A percentile compares a stretch with the other conserved stretches of the same genome.
Evolutionary conservation across 2,329 filamentous ascomycete species (phyloP).

Genomic region (Alternaria conjuncta): DNA sequence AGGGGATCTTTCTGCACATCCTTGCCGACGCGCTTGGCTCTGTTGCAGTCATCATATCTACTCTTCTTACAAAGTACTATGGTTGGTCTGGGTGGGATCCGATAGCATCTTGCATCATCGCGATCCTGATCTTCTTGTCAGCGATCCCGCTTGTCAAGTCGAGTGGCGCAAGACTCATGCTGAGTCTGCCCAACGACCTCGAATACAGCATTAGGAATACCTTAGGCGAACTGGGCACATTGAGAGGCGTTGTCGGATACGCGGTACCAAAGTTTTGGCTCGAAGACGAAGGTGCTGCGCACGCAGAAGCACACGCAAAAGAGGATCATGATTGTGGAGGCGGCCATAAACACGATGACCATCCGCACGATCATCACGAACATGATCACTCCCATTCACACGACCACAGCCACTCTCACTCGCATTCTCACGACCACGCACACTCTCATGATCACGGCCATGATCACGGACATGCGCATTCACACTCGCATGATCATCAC

Average conservation of each 20-base stretch:
- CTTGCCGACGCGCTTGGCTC: slow-evolving; percentile 94
- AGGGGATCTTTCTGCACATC: slow-evolving; percentile 95
- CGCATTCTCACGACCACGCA: slow-evolving; percentile 39
- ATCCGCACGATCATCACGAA: slow-evolving; percentile 27
- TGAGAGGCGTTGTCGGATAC: slow-evolving; percentile 86
- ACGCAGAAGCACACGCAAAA: slow-evolving; percentile 52
- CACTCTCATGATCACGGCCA: slow-evolving; percentile 21
- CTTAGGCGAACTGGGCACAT: slow-evolving; percentile 78
- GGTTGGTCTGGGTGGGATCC: slow-evolving; percentile 96
- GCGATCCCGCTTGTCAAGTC: slow-evolving; percentile 86
- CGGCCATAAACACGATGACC: slow-evolving; percentile 36
- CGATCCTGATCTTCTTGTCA: slow-evolving; percentile 89
- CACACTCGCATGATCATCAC: slow-evolving; percentile 18
- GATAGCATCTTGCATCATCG: slow-evolving; percentile 90
- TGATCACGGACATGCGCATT: slow-evolving; percentile 28
- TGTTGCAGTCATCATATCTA: slow-evolving; percentile 91
- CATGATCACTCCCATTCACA: slow-evolving; percentile 21
- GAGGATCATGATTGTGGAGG: slow-evolving; percentile 38
- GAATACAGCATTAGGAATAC: slow-evolving; percentile 90
- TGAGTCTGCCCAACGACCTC: slow-evolving; percentile 81
- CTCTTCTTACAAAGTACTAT: slow-evolving; percentile 82
- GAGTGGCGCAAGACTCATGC: slow-evolving; percentile 79
- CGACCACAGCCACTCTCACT: slow-evolving; percentile 37
- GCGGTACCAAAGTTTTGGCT: slow-evolving; percentile 91
- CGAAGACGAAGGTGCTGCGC: slow-evolving; percentile 66